A percentile compares a stretch with the other conserved stretches of the same genome.
Conservation (phyloP, 495 filamentous ascomycete species). For the Penicillium samsonianum region DNA sequence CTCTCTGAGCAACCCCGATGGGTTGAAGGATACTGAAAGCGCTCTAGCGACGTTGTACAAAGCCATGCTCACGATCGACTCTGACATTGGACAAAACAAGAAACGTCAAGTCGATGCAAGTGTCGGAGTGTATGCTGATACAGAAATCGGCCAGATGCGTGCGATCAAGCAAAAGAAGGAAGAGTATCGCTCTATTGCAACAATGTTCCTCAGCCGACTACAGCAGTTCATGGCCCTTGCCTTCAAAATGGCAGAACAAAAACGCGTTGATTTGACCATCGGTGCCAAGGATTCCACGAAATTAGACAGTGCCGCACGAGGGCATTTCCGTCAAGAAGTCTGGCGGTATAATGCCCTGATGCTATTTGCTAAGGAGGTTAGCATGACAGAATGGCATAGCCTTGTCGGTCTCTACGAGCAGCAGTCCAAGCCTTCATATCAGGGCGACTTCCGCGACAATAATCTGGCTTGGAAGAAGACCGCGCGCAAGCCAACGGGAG, state of each 20-base stretch:
- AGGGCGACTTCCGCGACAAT: conserved; percentile 79
- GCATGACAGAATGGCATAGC: conserved; percentile 74
- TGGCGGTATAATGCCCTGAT: conserved; percentile 86
- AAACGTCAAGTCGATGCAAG: conserved; percentile 50
- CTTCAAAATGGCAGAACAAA: conserved; percentile 72
- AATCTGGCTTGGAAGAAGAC: conserved; percentile 79
- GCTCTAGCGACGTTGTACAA: conserved; percentile 82
- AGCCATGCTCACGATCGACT: conserved; percentile 94
- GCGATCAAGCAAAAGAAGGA: conserved; percentile 93
- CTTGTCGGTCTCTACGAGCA: conserved; percentile 78
- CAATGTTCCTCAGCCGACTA: conserved; percentile 71
- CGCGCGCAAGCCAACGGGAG: conserved; percentile 72
- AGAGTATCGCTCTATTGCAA: conserved; percentile 71
- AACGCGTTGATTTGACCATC: conserved; percentile 57
- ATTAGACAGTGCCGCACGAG: conserved; percentile 53
- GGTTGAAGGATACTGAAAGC: conserved; percentile 72
- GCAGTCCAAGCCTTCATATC: conserved; percentile 72
- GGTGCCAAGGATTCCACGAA: conserved; percentile 45
- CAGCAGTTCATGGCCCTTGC: conserved; percentile 77
- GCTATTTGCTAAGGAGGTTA: conserved; percentile 82
- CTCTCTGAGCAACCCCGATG: conserved; percentile 68
- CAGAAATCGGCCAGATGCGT: conserved; percentile 85
- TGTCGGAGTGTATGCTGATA: conserved; percentile 66
- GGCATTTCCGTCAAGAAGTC: conserved; percentile 56
- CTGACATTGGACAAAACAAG: conserved; percentile 62